Conservation (phyloP, 1,284 basidiomycete genomes). For the Laetiporus sulphureus region DNA sequence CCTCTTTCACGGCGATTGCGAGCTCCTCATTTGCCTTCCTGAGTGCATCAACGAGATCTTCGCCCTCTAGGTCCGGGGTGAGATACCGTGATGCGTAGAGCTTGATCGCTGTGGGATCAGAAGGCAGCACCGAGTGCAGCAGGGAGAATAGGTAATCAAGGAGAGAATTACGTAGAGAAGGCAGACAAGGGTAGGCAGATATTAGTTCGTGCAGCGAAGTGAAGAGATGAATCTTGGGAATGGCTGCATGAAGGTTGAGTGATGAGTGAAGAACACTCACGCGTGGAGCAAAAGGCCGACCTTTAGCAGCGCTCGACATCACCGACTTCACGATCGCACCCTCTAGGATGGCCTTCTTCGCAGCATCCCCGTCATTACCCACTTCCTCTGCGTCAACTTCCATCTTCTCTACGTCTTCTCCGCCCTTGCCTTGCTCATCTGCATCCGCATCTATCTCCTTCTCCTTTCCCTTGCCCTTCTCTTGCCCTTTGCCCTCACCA, state of each 20-base stretch:
- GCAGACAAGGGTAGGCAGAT: conserved; percentile 46
- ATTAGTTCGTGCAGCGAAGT: conserved; percentile 47
- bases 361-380: conserved; percentile 38
- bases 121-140: conserved; percentile 37
- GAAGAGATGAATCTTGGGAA: conserved; percentile 56
- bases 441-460: conserved; percentile 16
- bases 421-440: conserved; percentile 28
- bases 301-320: conserved; percentile 57
- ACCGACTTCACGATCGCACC: conserved; percentile 70
- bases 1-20: conserved; percentile 23
- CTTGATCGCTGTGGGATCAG: conserved; percentile 43
- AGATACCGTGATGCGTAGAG: conserved; percentile 45
- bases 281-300: conserved; percentile 26
- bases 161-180: conserved; percentile 37
- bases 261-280: conserved; percentile 4
- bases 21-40: conserved; percentile 54
- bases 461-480: conserved; percentile 19
- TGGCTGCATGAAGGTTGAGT: no score
- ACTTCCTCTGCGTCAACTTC: conserved; percentile 37
- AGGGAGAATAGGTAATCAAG: conserved; percentile 50
- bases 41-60: conserved; percentile 50
- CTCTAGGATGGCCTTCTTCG: conserved; percentile 55
- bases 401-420: conserved; percentile 42
- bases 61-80: conserved; percentile 31
- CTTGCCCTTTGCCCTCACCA: conserved; percentile 16